Base-by-base conservation (phyloP, 164 flowering plant species). In the Vitis rupestris region DNA sequence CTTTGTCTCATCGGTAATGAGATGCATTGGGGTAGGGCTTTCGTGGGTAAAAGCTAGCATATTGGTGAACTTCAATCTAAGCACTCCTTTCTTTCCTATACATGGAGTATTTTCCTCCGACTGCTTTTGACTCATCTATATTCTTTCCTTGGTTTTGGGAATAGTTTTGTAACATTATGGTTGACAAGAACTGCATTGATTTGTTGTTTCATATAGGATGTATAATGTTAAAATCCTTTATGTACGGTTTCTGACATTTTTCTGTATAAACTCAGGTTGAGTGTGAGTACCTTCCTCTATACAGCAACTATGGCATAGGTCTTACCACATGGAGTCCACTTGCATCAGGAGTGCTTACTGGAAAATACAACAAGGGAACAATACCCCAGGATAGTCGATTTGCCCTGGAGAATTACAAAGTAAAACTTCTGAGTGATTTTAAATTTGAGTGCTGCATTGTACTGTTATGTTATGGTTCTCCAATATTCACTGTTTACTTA, bases 261-360 rank as follows among this genome's bases (percentile, higher is more conserved):
- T 4, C 2, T 68, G 19, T 48, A 47, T 67, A 69, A 23, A 19
- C 77, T 76, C 89, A 90, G 97, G 97, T 92, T 65, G 97, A 96
- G 76, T 76, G 82, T 56, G 98, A 96, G 75, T 96, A 73, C 77
- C 90, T 88, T 10, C 97, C 99, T 31, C 85, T 96, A 47, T 96
- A 93, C 77, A 84, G 59, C 77, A 92, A 88, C 82, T 88, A 93
- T 74, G 99, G 99, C 52, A 13, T 93, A 10, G 99, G 99, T 72
- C 94, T 96, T 62, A 96, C 99, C 31, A 96, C 99, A 57, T 96
- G 99, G 99, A 96, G 99, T 73, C 99, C 99, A 50, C 91, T 96
- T 59, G 96, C 98, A 19, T 93, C 98, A 62, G 99, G 98, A 70
- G 98, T 93, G 66, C 87, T 96, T 57, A 93, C 98, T 58, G 99